Evolutionary conservation across 768 basidiomycete genomes (phyloP), one percentile per base, ranked within the genome.

Genomic region (Lactarius sanguifluus): DNA sequence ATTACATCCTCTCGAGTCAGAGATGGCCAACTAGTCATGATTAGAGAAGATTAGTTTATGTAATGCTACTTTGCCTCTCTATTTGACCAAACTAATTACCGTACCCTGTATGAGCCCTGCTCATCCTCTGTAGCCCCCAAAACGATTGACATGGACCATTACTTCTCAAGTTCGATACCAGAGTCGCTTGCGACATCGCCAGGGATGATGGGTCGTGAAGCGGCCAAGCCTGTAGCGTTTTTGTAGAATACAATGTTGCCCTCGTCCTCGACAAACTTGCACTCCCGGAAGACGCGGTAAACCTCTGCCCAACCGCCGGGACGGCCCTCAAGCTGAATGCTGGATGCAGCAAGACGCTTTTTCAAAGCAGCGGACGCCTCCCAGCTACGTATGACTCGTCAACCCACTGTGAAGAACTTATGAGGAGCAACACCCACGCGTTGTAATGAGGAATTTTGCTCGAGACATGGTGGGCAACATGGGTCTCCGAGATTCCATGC

Each of bases 361-460:
- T 91, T 92, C 70, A 99, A 81, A 30, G 93, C 94, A 66, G 83
- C 85, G 34, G 89, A 86, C 25, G 96, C 96, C 74, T 96, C 95
- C 94, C 94, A 96, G 76, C 88, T 88, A 66, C 23, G 36, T 32
- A 23, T 45, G 6, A 25, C 54, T 32, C 34, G 36, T 30, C 7
- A 20, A 30, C 23, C 16, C 13, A 30, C 5, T 20, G 28, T 25
- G 36, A 57, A 30, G 12, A 41, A 13, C 23, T 43, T 43, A 23
- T 38, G 3, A 16, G 56, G 56, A 36, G 23, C 15, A 62, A 20
- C 38, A 79, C 84, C 72, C 73, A 88, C 79, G 92, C 91, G 68
- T 93, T 80, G 76, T 94, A 98, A 77, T 99, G 96, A 23, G 96
- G 96, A 70, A 99, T 98, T 81, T 96, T 96, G 84, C 90, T 92